phyloP scores from a whole-genome alignment of 1,139 yeast species.

The Debaryomyces psychrophilus region DNA sequence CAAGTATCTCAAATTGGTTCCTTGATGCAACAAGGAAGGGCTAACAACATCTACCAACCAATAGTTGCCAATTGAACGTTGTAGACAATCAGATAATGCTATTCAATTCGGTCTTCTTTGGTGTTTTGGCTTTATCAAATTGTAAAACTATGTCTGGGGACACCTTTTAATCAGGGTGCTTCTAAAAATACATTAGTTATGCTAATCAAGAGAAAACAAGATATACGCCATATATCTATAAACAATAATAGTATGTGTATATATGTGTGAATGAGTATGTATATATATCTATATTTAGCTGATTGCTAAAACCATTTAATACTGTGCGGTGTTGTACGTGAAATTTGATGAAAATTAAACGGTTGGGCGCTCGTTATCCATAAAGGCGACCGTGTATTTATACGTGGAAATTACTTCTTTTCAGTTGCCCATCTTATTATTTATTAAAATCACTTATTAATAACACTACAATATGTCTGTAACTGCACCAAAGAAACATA shows the following conservation, averaged over 20 bases:
- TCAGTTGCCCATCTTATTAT: not conserved
- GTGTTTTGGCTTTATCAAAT: not conserved
- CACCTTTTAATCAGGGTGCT: too few species aligned
- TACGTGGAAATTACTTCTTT: constrained; percentile 1
- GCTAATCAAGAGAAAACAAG: not conserved
- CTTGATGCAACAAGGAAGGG: too few species aligned
- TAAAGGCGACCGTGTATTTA: constrained; percentile 2
- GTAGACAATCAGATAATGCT: not conserved
- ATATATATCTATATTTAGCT: not conserved
- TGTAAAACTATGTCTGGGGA: not conserved
- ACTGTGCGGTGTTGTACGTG: not conserved
- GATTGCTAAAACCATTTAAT: not conserved
- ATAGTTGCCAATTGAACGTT: too few species aligned
- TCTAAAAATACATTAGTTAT: not conserved
- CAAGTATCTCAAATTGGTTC: not conserved
- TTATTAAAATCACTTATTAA: not conserved
- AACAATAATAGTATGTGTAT: not conserved
- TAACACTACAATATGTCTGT: constrained; percentile 9
- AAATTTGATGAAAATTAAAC: not conserved
- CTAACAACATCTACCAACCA: too few species aligned
- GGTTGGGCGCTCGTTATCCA: constrained; percentile 2
- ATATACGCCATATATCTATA: not conserved
- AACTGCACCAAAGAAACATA: constrained; percentile 57
- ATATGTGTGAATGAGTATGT: not conserved
- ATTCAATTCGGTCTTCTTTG: not conserved